A percentile compares a stretch with the other conserved stretches of the same genome.
These are phyloP conservation scores for peach (Prunus persica) DNA, from an alignment of 306 rosid species.

Conservation along the genomic window DNA sequence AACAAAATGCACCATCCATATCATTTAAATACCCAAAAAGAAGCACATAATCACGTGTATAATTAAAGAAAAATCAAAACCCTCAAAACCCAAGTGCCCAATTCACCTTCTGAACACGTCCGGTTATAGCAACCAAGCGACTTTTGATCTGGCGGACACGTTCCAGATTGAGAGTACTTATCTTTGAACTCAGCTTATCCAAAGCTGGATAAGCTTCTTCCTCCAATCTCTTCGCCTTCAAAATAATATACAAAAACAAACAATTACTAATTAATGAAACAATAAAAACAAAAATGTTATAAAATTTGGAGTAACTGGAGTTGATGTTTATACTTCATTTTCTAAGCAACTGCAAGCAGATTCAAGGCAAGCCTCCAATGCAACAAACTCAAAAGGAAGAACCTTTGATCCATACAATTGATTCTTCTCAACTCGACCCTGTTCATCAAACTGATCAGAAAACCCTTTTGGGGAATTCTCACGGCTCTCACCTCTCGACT, in stretches of 20 bases:
- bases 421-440: conserved; percentile 45
- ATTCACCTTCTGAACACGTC: conserved; percentile 84
- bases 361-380: conserved; percentile 89
- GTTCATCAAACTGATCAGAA: not conserved
- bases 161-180: conserved; percentile 94
- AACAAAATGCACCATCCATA: not conserved
- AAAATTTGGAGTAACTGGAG: not conserved
- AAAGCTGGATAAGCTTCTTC: conserved; percentile 96
- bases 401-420: conserved; percentile 50
- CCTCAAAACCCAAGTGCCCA: too few species aligned
- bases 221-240: conserved; percentile 76
- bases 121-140: conserved; percentile 91
- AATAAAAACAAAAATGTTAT: not conserved
- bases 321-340: conserved; percentile 48
- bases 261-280: not conserved
- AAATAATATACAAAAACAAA: conserved; percentile 1
- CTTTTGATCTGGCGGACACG: conserved; percentile 96
- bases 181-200: conserved; percentile 91
- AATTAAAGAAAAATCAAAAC: too few species aligned
- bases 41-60: not conserved
- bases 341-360: conserved; percentile 87
- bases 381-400: conserved; percentile 86
- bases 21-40: too few species aligned
- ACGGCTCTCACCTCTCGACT: too few species aligned
- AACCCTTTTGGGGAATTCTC: too few species aligned